Base-by-base conservation (phyloP, 129 eudicot genomes). In the Artemisia tridentata region DNA sequence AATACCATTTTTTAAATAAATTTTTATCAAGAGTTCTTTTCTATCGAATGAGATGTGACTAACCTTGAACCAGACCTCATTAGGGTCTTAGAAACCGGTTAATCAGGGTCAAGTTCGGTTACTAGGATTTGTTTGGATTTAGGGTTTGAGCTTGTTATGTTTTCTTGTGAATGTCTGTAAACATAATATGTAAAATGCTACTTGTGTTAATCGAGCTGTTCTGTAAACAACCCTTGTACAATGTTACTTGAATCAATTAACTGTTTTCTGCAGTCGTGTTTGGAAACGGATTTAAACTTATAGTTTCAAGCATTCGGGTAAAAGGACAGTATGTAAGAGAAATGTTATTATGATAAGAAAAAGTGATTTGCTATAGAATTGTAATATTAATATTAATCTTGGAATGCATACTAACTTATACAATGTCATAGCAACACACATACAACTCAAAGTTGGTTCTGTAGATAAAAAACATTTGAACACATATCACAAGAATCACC, bases 121-220 rank as follows among this genome's bases (percentile, higher is more conserved):
- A 19, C 63, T 31, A 69, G 52, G 51, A 29, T 38, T 38, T 38
- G 45, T 38, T 38, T 38, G 45, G 45, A 38, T 38, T 38, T 38
- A 38, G 8, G 45, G 45, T 69, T 16, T 55, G 54, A 71, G 75
- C 66, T 56, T 56, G 25, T 34, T 43, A 50, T 71, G 15, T 14
- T 38, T 70, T 71, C 46, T 71, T 56, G 66, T 71, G 54, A 20
- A 55, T 29, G 19, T 69, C 13, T 70, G 75, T 71, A 71, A 38
- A 71, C 21, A 55, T 56, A 6, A 60, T 17, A n/a, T 43, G 66
- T 62, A 56, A 12, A 57, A 43, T 14, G 65, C 31, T 21, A 19
- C 13, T 21, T 68, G 18, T 50, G 62, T 52, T 51, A 50, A 41
- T 50, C 49, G 43, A 56, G 21, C 31, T 19, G 31, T 27, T 17